Base-by-base conservation (phyloP, 1,284 basidiomycete genomes). In the Apiotrichum sp. region DNA sequence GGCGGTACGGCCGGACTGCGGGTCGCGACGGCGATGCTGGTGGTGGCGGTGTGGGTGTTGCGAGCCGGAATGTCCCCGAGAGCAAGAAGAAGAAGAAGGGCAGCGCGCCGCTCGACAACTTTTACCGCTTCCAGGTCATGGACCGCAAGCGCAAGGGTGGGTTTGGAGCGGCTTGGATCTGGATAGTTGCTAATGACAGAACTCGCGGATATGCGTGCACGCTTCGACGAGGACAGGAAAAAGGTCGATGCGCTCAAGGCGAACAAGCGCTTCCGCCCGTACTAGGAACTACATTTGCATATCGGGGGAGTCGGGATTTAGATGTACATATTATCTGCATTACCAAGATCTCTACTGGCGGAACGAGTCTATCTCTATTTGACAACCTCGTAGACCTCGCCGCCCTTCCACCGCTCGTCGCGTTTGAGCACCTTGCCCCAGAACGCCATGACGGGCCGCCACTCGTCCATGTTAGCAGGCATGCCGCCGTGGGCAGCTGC, bases 61-160 rank as follows among this genome's bases (percentile, higher is more conserved):
- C 88, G 32, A 87, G 81, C 69, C 86, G 87, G 70, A 75, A 76
- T 14, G 58, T 62, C 50, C 59, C 57, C 14, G 59, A 54, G 11
- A 62, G 80, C 62, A 85, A 84, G 77, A 86, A 86, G 75, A 83
- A 84, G 65, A 78, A 83, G 49, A 80, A 82, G 65, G 86, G 88
- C 67, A 87, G 88, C 71, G 82, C 80, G 8, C 80, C 81, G 13
- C 59, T 77, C 54, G 59, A 62, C 44, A 74, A 72, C 52, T 93
- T 95, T 71, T 93, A 93, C 76, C 84, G 83, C 29, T 93, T 92
- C 81, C 89, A 93, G 73, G 83, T 84, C 64, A 85, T 87, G 56
- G 91, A 93, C 73, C 86, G 86, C 77, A 91, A 91, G 72, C 79
- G 88, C 57, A 83, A 86, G 75, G 85, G 90, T 91, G 70, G 62